Percentiles rank a stretch among this genome's conserved stretches.
Evolutionary conservation across 257 asterid species (phyloP).

Genomic region (Solanum chmielewskii): DNA sequence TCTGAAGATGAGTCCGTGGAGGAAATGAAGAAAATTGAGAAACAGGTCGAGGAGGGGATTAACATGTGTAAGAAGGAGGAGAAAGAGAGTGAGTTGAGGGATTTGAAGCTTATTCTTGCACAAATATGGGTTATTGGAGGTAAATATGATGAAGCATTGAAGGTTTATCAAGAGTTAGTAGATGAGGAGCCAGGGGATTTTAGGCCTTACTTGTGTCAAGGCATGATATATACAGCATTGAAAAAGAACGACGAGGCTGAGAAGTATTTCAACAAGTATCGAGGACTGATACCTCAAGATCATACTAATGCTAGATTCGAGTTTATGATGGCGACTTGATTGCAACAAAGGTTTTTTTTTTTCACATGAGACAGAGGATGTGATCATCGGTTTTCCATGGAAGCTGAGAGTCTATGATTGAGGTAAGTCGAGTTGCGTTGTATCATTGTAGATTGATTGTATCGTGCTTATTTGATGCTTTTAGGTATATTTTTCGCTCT

Average conservation of each 20-base stretch:
- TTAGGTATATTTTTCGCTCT: not conserved
- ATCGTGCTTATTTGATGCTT: not conserved
- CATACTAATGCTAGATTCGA: constrained; percentile 60
- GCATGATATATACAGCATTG: constrained; percentile 66
- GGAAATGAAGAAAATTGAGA: constrained; percentile 20
- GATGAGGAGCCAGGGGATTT: constrained; percentile 89
- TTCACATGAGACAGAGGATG: not conserved
- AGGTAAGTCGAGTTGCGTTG: not conserved
- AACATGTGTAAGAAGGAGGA: constrained; percentile 43
- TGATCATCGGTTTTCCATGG: not conserved
- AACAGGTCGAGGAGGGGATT: constrained; percentile 37
- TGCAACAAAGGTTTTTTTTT: constrained; percentile 49
- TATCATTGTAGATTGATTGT: not conserved
- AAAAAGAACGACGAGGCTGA: constrained; percentile 70
- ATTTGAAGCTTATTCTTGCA: constrained; percentile 70
- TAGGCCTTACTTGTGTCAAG: constrained; percentile 89
- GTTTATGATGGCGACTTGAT: constrained; percentile 68
- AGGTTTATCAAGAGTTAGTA: constrained; percentile 50
- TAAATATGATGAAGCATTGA: constrained; percentile 52
- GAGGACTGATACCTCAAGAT: constrained; percentile 66
- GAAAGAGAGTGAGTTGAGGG: constrained; percentile 46
- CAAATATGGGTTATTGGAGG: constrained; percentile 72
- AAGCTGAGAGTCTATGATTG: not conserved
- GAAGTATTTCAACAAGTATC: constrained; percentile 65
- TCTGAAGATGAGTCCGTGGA: not conserved